phyloP scores from a whole-genome alignment of 2,329 filamentous ascomycete genomes.

The Orbilia ellipsospora region DNA sequence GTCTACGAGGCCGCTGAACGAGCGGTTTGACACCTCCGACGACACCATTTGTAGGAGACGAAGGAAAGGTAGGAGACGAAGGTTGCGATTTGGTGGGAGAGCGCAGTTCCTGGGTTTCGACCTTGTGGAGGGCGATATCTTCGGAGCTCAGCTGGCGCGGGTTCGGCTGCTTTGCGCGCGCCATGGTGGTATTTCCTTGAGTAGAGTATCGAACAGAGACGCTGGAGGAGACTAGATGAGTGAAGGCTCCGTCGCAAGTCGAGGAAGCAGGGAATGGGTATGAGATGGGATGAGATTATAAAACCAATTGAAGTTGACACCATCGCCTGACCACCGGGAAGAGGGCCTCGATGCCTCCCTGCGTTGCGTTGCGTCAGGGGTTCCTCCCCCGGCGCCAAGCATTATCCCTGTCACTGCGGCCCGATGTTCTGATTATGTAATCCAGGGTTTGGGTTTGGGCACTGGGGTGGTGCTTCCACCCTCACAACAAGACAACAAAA shows the following conservation, averaged over 20 bases:
- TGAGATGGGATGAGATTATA: slow-evolving; percentile 4
- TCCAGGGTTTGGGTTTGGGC: neutral
- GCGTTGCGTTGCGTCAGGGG: slow-evolving; percentile 31
- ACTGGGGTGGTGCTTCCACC: slow-evolving; percentile 5
- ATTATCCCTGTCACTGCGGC: slow-evolving; percentile 31
- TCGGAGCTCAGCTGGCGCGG: slow-evolving; percentile 52
- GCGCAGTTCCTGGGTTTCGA: slow-evolving; percentile 51
- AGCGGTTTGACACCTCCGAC: slow-evolving; percentile 29
- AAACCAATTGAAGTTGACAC: slow-evolving; percentile 46
- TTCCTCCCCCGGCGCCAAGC: slow-evolving; percentile 5
- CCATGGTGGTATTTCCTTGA: slow-evolving; percentile 27
- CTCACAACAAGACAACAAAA: slow-evolving; percentile 4
- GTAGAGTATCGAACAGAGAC: neutral
- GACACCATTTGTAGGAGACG: slow-evolving; percentile 41
- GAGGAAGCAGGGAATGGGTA: neutral
- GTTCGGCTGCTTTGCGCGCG: slow-evolving; percentile 53
- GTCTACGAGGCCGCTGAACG: slow-evolving; percentile 40
- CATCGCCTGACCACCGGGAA: slow-evolving; percentile 32
- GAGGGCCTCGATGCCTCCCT: neutral
- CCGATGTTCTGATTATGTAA: slow-evolving; percentile 14
- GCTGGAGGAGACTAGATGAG: too few relatives aligned
- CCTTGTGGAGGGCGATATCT: slow-evolving; percentile 52
- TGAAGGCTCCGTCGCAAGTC: too few relatives aligned
- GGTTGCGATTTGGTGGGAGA: slow-evolving; percentile 47
- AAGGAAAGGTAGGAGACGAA: slow-evolving; percentile 30